Evolutionary conservation across 202 grass and related monocot genomes (phyloP), one percentile per base, ranked within the genome.

Genomic region (Saccharum hybrid): DNA sequence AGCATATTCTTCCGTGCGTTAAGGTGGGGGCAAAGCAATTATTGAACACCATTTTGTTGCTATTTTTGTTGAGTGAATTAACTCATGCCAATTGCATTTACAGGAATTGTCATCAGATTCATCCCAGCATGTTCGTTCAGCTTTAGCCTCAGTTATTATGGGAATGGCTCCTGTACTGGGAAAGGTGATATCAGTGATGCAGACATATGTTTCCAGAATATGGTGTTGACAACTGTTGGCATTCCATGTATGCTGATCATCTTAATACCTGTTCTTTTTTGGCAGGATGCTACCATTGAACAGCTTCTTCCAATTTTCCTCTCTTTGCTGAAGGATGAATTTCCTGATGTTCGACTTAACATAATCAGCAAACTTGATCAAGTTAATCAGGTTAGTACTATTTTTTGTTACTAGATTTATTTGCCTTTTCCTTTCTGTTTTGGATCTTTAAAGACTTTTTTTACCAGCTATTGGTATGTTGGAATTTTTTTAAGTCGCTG

Each of bases 311-410:
- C 93, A 19, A 89, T 95, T 86, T 95, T 95, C 39, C 93, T 95
- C 54, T 92, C 93, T 77, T 84, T 95, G 86, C 65, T 95, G 6
- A 92, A 95, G 78, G 93, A 92, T 83, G 93, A 95, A 18, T 95
- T 95, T 72, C 93, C 93, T 84, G 93, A 95, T 84, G 93, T 95
- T 49, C 88, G 93, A 74, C 83, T 95, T 19, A 92, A 95, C 74
- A 95, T 95, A 79, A 95, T 95, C 21, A 95, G 93, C 77, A 95
- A 95, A 83, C 93, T 95, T 28, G 92, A 94, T 83, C 92, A 94
- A 85, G 92, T 94, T 69, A 94, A 94, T 77, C 92, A 94, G 92
- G 89, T 87, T 2, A 59, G 46, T 71, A 14, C 22, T 59, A 31
- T 28, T 41, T 22, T 22, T 39, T 40, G 3, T 11, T 68, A 38